Evolutionary conservation across 139 green algal species (phyloP).

Genomic region (Coccomyxa sp.): DNA sequence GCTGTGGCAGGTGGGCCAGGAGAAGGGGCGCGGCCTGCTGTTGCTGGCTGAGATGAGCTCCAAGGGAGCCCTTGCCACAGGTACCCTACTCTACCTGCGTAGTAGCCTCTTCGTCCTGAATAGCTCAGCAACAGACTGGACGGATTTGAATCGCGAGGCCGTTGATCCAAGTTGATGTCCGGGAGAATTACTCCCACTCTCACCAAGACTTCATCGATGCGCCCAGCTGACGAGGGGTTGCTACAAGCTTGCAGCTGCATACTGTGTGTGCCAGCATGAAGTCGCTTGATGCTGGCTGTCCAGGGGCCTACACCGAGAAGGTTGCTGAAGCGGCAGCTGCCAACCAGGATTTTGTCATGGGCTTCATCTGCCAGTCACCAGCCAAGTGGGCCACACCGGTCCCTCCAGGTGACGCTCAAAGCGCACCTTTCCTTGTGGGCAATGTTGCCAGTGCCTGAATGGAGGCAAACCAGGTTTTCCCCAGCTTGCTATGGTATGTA

Average conservation of each 20-base stretch:
- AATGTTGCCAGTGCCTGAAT: too few relatives aligned
- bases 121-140: too few relatives aligned
- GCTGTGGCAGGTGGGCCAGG: constrained; percentile 20
- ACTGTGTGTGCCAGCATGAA: too few relatives aligned
- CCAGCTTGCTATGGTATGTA: background rate
- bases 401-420: constrained; percentile 33
- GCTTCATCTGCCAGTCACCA: constrained; percentile 93
- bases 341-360: constrained; percentile 96
- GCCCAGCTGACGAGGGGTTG: too few relatives aligned
- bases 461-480: background rate
- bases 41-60: constrained; percentile 95
- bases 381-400: constrained; percentile 64
- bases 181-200: too few relatives aligned
- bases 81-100: constrained; percentile 6
- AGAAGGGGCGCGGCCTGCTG: constrained; percentile 60
- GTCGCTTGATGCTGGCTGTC: background rate
- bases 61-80: constrained; percentile 87
- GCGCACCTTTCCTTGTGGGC: background rate
- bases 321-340: constrained; percentile 72
- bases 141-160: too few relatives aligned
- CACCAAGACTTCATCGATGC: too few relatives aligned
- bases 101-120: background rate
- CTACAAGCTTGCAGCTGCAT: too few relatives aligned
- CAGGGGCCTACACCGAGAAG: constrained; percentile 77
- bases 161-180: too few relatives aligned